Evolutionary conservation across 169 alveolate genomes (phyloP).

Genomic region (Plasmodium vivax): DNA sequence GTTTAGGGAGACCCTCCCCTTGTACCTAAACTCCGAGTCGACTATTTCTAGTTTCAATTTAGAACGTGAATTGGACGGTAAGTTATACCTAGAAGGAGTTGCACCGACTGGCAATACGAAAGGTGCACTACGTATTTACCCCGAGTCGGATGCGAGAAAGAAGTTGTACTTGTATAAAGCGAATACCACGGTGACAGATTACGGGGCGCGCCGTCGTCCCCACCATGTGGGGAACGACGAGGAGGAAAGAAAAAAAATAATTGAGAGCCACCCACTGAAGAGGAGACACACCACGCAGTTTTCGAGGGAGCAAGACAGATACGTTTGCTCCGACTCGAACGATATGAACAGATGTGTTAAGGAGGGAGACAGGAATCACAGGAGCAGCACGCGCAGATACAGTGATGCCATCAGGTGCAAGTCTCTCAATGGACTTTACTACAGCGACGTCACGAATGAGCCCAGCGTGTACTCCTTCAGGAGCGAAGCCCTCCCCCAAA

Average conservation of each 20-base stretch:
- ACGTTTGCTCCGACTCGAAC: conserved; percentile 13
- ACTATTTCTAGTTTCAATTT: conserved; percentile 58
- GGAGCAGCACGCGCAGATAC: conserved; percentile 29
- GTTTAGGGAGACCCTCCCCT: conserved; percentile 26
- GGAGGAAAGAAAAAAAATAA: background rate
- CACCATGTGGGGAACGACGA: background rate
- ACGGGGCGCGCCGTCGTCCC: background rate
- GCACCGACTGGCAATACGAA: background rate
- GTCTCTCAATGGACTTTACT: background rate
- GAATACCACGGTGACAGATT: background rate
- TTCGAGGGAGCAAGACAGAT: conserved; percentile 18
- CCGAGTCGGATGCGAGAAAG: background rate
- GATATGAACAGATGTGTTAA: conserved; percentile 1
- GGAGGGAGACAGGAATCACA: background rate
- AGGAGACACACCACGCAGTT: conserved; percentile 68
- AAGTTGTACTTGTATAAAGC: background rate
- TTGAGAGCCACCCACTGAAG: conserved; percentile 1
- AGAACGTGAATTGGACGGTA: conserved; percentile 37
- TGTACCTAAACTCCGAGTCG: conserved; percentile 44
- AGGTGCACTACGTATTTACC: background rate
- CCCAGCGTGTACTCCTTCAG: background rate
- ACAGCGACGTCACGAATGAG: background rate
- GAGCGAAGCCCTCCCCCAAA: background rate
- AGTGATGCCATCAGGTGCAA: conserved; percentile 25
- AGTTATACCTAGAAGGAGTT: background rate